A percentile compares a stretch with the other conserved stretches of the same genome.
phyloP scores from a whole-genome alignment of 768 basidiomycete genomes.

The Boletus bicolor region DNA sequence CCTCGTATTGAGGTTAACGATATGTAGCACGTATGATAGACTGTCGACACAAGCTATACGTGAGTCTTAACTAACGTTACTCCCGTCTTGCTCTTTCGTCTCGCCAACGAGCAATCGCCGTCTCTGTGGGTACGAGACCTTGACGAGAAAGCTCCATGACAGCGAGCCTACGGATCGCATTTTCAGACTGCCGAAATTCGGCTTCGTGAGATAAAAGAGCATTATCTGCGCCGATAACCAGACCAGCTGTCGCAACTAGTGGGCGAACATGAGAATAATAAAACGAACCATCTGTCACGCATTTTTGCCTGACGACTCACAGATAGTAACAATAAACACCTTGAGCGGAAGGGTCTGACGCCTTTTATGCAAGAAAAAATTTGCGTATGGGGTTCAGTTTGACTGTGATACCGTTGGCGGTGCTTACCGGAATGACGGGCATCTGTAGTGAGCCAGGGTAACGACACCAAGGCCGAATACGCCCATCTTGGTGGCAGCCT shows the following conservation, averaged over 20 bases:
- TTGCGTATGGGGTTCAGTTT: not conserved
- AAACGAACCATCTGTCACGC: too few relatives aligned
- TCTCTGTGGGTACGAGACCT: constrained; percentile 78
- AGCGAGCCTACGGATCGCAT: constrained; percentile 67
- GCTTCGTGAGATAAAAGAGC: constrained; percentile 73
- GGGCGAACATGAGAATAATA: constrained; percentile 3
- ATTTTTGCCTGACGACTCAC: constrained; percentile 39
- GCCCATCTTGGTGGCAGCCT: constrained; percentile 56
- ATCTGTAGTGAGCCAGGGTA: constrained; percentile 63
- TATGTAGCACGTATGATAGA: constrained; percentile 14
- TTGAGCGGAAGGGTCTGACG: constrained; percentile 82
- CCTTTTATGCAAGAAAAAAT: constrained; percentile 34
- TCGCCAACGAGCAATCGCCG: constrained; percentile 81
- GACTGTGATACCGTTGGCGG: not conserved
- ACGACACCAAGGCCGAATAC: constrained; percentile 58
- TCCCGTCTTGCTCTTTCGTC: constrained; percentile 36
- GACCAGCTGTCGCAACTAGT: constrained; percentile 59
- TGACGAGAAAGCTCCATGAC: constrained; percentile 69
- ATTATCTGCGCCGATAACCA: constrained; percentile 72
- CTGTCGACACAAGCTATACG: not conserved
- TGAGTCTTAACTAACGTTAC: constrained; percentile 4
- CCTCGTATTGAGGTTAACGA: constrained; percentile 1
- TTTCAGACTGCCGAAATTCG: constrained; percentile 62
- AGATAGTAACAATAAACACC: constrained; percentile 68
- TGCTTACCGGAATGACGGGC: constrained; percentile 67